Evolutionary conservation across 176 grass and related monocot genomes (phyloP).

Genomic region (Luzula sylvatica): DNA sequence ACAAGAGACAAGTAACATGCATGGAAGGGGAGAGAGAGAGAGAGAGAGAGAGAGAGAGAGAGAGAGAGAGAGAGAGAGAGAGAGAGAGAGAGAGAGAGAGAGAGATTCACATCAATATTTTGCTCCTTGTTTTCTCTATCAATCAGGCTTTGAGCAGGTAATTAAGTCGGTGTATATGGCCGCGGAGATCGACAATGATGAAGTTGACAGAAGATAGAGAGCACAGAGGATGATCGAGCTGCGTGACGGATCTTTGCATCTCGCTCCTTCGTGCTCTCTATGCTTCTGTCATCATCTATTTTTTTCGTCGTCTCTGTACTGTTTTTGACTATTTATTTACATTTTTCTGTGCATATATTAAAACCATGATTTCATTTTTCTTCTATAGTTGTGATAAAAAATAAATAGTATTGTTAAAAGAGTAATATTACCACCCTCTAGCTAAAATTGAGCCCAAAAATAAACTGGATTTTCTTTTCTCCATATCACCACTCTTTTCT

Average conservation of each 20-base stretch:
- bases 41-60: background rate
- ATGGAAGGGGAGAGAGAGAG: background rate
- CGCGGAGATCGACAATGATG: background rate
- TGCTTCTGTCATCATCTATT: conserved; percentile 53
- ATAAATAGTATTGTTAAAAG: too few relatives aligned
- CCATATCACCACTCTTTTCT: too few relatives aligned
- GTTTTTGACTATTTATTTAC: too few relatives aligned
- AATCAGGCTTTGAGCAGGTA: background rate
- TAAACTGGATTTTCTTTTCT: too few relatives aligned
- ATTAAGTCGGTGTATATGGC: background rate
- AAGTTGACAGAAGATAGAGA: conserved; percentile 64
- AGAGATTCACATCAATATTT: background rate
- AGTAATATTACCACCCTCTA: too few relatives aligned
- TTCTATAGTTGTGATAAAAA: too few relatives aligned
- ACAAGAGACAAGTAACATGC: background rate
- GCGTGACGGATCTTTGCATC: conserved; percentile 23
- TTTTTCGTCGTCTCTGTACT: background rate
- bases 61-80: background rate
- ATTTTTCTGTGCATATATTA: too few relatives aligned
- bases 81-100: background rate
- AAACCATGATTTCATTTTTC: too few relatives aligned
- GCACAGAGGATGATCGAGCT: conserved; percentile 34
- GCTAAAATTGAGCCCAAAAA: too few relatives aligned
- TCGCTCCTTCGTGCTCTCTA: conserved; percentile 51
- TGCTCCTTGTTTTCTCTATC: background rate